Evolutionary conservation across 768 basidiomycete genomes (phyloP), one percentile per base, ranked within the genome.

Genomic region (Postia placenta): DNA sequence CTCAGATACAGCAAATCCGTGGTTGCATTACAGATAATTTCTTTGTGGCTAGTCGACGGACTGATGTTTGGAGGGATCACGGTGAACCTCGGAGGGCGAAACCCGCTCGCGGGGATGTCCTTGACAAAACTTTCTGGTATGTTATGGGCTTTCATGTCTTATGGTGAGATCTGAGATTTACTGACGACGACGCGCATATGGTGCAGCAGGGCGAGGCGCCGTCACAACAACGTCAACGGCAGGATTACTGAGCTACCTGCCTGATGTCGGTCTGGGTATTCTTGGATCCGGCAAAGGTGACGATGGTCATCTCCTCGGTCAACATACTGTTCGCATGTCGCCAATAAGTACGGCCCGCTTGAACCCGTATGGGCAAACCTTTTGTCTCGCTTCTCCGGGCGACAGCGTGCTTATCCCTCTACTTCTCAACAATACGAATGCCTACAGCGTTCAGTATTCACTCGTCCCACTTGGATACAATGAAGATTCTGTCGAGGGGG

Each of bases 331-430:
- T 45, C 82, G 87, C 55, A 85, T 94, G 78, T 90, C 92, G 0
- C 93, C 93, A 9, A 92, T 91, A 58, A 91, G 92, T 63, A 96
- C 93, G 2, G 94, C 93, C 3, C 83, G 85, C 19, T 72, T 98
- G 38, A 94, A 95, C 57, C 91, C 90, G 11, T 73, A 84, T 50
- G 73, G 68, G 12, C 73, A 80, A 45, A 81, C 80, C 2, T 93
- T 84, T 63, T 95, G 92, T 58, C 72, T 94, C 17, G 71, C 85
- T 1, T 64, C 73, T 9, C 68, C 74, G 9, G 66, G 69, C 5
- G 71, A 74, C 45, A 69, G 71, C 38, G 78, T 87, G 25, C 76
- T 91, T 46, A 69, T 96, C 41, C 94, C 94, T 1, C 68, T 96
- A 27, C 74, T 94, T 39, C 76, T 96, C 64, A 96, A 97, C 70